Evolutionary conservation across 768 basidiomycete genomes (phyloP).

Genomic region (Lactarius hengduanensis): DNA sequence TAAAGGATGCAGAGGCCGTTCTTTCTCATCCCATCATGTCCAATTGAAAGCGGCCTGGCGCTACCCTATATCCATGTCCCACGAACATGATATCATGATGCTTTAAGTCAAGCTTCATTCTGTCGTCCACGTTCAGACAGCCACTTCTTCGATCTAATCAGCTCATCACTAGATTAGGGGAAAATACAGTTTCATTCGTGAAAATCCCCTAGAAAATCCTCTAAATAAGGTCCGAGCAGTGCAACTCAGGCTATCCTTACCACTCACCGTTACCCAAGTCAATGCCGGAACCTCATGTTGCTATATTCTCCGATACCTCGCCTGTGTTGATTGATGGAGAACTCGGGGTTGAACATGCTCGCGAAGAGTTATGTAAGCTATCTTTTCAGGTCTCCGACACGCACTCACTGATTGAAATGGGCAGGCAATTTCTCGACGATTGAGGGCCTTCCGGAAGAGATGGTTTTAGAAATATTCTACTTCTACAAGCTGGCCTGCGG

Average conservation of each 20-base stretch:
- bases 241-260: neutral
- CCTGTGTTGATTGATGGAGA: neutral
- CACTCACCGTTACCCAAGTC: neutral
- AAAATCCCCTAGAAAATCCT: neutral
- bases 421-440: neutral
- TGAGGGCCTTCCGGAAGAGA: constrained; percentile 8
- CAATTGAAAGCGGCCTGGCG: neutral
- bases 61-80: neutral
- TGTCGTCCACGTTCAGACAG: neutral
- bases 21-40: neutral
- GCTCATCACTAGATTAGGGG: neutral
- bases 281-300: neutral
- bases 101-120: neutral
- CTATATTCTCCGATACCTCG: neutral
- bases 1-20: neutral
- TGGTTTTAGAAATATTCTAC: constrained; percentile 7
- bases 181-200: neutral
- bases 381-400: neutral
- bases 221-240: neutral
- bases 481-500: neutral
- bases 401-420: neutral
- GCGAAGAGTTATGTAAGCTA: constrained; percentile 1
- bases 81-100: neutral
- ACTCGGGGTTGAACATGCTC: neutral
- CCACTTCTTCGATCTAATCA: neutral